Evolutionary conservation across 441 rosid species (phyloP), one percentile per base, ranked within the genome.

Genomic region (Gossypium aridum): DNA sequence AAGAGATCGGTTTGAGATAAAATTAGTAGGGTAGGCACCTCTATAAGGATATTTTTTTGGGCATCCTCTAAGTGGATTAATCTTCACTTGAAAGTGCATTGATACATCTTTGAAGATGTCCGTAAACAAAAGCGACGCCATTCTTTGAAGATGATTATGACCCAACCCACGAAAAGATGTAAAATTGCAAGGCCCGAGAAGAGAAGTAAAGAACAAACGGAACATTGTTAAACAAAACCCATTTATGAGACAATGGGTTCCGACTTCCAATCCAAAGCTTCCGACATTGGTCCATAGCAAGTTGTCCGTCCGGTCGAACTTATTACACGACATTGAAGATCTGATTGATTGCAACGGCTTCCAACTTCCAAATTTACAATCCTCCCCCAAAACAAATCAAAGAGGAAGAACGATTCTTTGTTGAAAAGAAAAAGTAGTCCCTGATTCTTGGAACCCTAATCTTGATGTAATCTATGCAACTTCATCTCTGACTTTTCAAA

Each of bases 361-460:
- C 16, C 64, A 55, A 55, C 10, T 19, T 19, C 13, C n/a, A 14
- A n/a, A 12, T 43, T 43, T 43, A 43, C 47, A 43, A 9, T 8
- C 47, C 47, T 43, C 47, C 47, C 13, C 28, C 26, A 3, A 12
- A 59, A 53, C 17, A 53, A 16, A 4, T n/a, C 8, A 53, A 53
- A n/a, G 56, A 16, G 57, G 19, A 53, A 16, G 57, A 16, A n/a
- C 19, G 22, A 53, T 59, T 59, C 31, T 59, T 59, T 59, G 25
- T 22, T 20, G 56, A 19, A 9, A 19, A 1, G 6, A 23, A 14
- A 17, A 43, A 43, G 47, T 43, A 43, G 47, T 25, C 75, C 79
- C 61, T 39, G 54, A 19, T 64, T 20, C 62, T 65, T 28, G 82
- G 81, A 79, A 57, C 73, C 71, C 71, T 25, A 31, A 13, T 25